A percentile compares a stretch with the other conserved stretches of the same genome.
These are phyloP conservation scores for Paramarasmius palmivorus DNA, from an alignment of 1,284 basidiomycete genomes.

Conservation along the genomic window DNA sequence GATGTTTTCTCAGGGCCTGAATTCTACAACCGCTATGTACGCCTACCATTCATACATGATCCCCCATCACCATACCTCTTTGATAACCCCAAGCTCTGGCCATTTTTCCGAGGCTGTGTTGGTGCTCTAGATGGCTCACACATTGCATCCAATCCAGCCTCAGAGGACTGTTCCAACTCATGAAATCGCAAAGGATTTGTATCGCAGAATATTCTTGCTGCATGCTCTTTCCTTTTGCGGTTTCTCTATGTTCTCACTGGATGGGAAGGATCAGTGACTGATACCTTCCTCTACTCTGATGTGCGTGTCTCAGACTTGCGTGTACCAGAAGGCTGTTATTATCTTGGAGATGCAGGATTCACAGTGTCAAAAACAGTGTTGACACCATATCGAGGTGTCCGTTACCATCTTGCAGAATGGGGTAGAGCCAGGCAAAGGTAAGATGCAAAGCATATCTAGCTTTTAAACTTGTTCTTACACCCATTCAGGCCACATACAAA, in stretches of 20 bases:
- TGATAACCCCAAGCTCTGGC: conserved; percentile 1
- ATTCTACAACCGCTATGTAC: too few relatives aligned
- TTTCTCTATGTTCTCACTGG: conserved; percentile 31
- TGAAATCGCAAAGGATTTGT: conserved; percentile 9
- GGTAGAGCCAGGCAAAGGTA: conserved; percentile 17
- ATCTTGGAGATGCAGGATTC: conserved; percentile 42
- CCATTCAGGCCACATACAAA: background rate
- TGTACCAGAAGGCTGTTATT: conserved; percentile 31
- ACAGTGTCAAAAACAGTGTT: conserved; percentile 29
- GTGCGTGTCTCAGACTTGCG: conserved; percentile 24
- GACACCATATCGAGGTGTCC: conserved; percentile 29
- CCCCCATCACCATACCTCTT: background rate
- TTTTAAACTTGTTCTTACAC: background rate
- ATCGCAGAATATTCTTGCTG: conserved; percentile 1
- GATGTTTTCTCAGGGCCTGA: too few relatives aligned
- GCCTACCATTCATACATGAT: too few relatives aligned
- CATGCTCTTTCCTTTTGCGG: conserved; percentile 21
- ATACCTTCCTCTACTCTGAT: conserved; percentile 24
- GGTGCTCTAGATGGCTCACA: conserved; percentile 9
- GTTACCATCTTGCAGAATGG: conserved; percentile 37
- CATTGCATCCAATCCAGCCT: conserved; percentile 1
- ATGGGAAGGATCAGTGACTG: conserved; percentile 33
- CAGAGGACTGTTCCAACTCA: background rate
- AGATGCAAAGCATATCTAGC: background rate
- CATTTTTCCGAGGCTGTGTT: conserved; percentile 3